Percentiles rank a stretch among this genome's conserved stretches.
Evolutionary conservation across 2,329 filamentous ascomycete genomes (phyloP).

Genomic region (Fusarium foetens): DNA sequence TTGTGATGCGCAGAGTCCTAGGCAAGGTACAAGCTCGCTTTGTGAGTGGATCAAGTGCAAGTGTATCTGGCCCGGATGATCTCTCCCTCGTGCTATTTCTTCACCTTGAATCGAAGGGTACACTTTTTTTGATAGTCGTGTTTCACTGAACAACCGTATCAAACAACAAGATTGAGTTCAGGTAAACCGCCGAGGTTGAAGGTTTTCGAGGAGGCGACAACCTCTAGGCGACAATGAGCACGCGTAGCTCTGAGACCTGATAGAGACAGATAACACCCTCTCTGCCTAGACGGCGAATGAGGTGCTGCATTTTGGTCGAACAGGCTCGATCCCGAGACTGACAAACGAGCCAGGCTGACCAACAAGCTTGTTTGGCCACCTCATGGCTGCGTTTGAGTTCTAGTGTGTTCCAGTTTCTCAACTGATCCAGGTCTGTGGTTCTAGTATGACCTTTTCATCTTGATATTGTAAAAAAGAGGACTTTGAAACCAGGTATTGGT

Average conservation of each 20-base stretch:
- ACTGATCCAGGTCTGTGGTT: neutral
- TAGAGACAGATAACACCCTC: constrained; percentile 3
- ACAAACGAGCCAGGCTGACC: constrained; percentile 17
- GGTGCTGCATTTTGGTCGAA: neutral
- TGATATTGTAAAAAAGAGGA: neutral
- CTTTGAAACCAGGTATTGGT: neutral
- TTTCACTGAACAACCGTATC: constrained; percentile 3
- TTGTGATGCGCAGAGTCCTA: constrained; percentile 22
- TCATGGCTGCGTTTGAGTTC: neutral
- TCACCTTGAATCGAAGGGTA: neutral
- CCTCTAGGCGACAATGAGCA: constrained; percentile 15
- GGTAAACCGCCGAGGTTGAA: neutral
- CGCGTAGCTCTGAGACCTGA: constrained; percentile 16
- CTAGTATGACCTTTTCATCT: neutral
- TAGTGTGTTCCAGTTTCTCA: neutral
- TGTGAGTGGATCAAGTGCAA: constrained; percentile 14
- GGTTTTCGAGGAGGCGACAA: neutral
- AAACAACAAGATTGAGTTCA: neutral
- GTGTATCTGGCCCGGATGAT: constrained; percentile 15
- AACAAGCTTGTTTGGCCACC: constrained; percentile 14
- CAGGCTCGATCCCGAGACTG: neutral
- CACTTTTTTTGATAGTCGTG: neutral
- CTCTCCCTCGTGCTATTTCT: constrained; percentile 8
- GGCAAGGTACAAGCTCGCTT: constrained; percentile 15
- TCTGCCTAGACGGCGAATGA: constrained; percentile 2